Evolutionary conservation across 768 basidiomycete species (phyloP).

Genomic region (Termitomyces sp.): DNA sequence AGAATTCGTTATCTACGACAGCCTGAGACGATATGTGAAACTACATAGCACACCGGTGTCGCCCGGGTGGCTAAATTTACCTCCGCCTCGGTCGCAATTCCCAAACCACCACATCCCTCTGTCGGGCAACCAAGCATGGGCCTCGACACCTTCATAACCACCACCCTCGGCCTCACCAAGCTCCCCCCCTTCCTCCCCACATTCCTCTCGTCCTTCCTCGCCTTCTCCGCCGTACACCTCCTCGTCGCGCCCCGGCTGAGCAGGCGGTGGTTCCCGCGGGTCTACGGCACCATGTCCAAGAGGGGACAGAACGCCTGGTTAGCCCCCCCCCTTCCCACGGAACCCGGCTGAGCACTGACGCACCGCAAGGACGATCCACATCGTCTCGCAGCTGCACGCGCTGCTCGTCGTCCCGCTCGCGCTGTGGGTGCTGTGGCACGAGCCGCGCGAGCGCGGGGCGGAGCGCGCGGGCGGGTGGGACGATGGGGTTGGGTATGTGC

Average conservation of each 20-base stretch:
- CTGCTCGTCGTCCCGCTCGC: constrained; percentile 65
- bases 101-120: too few relatives aligned
- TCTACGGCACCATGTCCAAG: constrained; percentile 44
- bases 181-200: constrained; percentile 54
- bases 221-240: constrained; percentile 57
- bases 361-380: constrained; percentile 64
- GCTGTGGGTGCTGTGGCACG: constrained; percentile 40
- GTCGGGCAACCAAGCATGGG: too few relatives aligned
- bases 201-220: constrained; percentile 49
- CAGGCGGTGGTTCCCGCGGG: constrained; percentile 40
- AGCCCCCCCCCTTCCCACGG: constrained; percentile 11
- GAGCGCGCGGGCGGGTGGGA: constrained; percentile 81
- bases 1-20: too few relatives aligned
- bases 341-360: constrained; percentile 3
- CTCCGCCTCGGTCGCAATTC: too few relatives aligned
- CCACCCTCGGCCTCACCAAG: constrained; percentile 44
- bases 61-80: too few relatives aligned
- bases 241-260: constrained; percentile 55
- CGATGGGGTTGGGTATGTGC: constrained; percentile 47
- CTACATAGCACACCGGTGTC: too few relatives aligned
- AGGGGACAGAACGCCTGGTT: constrained; percentile 62
- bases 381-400: constrained; percentile 73
- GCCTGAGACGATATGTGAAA: too few relatives aligned
- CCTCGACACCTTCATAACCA: constrained; percentile 5
- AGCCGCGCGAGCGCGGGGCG: constrained; percentile 39